These are phyloP conservation scores for Exophiala dermatitidis DNA, from an alignment of 2,329 filamentous ascomycete genomes.

Conservation along the genomic window DNA sequence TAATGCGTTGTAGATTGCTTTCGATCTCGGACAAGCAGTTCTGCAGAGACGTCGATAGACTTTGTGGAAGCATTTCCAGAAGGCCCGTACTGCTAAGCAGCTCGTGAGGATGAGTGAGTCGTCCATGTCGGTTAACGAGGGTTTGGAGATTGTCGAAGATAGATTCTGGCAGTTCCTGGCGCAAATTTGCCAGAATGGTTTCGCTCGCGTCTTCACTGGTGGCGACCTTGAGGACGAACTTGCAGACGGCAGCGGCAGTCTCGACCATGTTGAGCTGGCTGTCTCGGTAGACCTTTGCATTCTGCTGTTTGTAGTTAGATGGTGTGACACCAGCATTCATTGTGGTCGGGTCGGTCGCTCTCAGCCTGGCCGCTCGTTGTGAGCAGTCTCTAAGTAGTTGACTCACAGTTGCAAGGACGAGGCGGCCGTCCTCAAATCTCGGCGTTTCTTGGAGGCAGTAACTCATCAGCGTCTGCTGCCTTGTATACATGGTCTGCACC, in stretches of 20 bases:
- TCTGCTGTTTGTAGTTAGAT: constrained; percentile 35
- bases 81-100: constrained; percentile 16
- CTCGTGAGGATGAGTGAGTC: constrained; percentile 20
- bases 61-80: constrained; percentile 19
- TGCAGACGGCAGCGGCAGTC: constrained; percentile 35
- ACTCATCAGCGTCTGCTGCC: constrained; percentile 24
- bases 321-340: constrained; percentile 24
- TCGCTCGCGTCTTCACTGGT: constrained; percentile 17
- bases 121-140: constrained; percentile 9
- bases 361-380: constrained; percentile 35
- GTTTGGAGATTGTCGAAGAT: constrained; percentile 9
- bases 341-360: constrained; percentile 25
- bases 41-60: constrained; percentile 6
- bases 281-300: constrained; percentile 39
- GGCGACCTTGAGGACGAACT: constrained; percentile 35
- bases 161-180: constrained; percentile 5
- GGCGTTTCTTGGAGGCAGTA: constrained; percentile 12
- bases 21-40: constrained; percentile 14
- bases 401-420: constrained; percentile 35
- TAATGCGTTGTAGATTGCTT: not conserved
- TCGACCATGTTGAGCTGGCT: constrained; percentile 37
- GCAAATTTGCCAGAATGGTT: constrained; percentile 12
- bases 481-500: constrained; percentile 27
- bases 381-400: constrained; percentile 39
- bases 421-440: constrained; percentile 30